Percentiles rank a stretch among this genome's conserved stretches.
Conservation (phyloP, 2,329 filamentous ascomycete species). For the Lasiodiplodia citricola region DNA sequence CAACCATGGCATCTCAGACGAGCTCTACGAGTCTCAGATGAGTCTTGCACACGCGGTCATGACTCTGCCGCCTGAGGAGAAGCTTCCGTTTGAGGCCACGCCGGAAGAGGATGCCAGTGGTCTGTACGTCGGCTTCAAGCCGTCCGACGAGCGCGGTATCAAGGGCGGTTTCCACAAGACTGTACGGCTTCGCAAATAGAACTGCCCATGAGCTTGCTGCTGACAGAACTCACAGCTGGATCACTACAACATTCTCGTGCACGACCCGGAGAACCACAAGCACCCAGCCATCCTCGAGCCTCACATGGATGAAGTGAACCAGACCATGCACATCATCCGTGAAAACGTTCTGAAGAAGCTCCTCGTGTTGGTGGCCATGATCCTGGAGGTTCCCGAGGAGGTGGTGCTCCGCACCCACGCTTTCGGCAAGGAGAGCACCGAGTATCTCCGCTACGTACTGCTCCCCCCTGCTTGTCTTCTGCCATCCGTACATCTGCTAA, state of each 20-base stretch:
- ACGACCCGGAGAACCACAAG: not conserved
- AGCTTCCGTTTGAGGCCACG: not conserved
- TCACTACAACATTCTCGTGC: slow-evolving; percentile 13
- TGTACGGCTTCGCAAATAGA: not conserved
- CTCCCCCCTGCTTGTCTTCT: no score
- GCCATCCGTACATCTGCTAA: not conserved
- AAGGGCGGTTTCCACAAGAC: slow-evolving; percentile 12
- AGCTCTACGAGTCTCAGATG: slow-evolving; percentile 6
- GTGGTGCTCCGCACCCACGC: not conserved
- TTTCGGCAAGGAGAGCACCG: slow-evolving; percentile 6
- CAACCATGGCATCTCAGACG: not conserved
- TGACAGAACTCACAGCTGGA: not conserved
- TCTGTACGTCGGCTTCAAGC: slow-evolving; percentile 9
- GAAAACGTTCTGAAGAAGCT: slow-evolving; percentile 2
- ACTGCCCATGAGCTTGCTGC: not conserved
- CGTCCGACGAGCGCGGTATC: not conserved
- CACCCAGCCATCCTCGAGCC: slow-evolving; percentile 3
- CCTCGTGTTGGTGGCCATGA: slow-evolving; percentile 12
- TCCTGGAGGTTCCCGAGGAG: not conserved
- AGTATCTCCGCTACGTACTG: slow-evolving; percentile 9
- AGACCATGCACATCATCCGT: slow-evolving; percentile 11
- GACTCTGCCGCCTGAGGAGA: not conserved
- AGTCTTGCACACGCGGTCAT: slow-evolving; percentile 5
- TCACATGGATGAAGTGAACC: not conserved
- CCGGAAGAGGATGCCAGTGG: slow-evolving; percentile 12